Evolutionary conservation across 305 asterid species (phyloP), one percentile per base, ranked within the genome.

Genomic region (Fraxinus greggii): DNA sequence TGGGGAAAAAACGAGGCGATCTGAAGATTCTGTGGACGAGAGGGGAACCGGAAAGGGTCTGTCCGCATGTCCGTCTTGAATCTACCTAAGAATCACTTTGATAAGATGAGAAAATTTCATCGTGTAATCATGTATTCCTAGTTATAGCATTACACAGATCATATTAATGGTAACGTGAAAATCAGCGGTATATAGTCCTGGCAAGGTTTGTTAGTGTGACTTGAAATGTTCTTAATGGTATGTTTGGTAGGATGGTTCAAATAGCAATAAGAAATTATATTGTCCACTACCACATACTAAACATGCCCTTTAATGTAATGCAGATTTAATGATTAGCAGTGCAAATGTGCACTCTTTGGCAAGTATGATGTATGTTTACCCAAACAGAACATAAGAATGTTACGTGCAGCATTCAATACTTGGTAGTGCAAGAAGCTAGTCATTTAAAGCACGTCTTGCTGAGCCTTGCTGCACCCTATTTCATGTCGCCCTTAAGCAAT

Each of bases 21-120:
- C 83, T 94, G 86, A 86, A 85, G 86, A 77, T 85, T 72, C 87
- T 93, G 36, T 94, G 98, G 98, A 81, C 86, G 7, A 89, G 80
- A 78, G 97, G 98, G 29, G 98, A 93, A 83, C 97, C 97, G 10
- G 93, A 89, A 21, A 90, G 94, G 86, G 88, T 90, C 45, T 94
- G 97, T 79, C 92, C 94, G 0, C 98, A 94, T 69, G 89, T 93
- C 78, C 92, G 86, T 35, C 95, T 92, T 21, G 92, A 89, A 80
- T 86, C 94, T 7, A 72, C 81, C 36, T 86, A 81, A 78, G 92
- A 90, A 82, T 77, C 83, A 8, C 75, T 78, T 36, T 83, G 79
- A 87, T 74, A 69, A 83, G 45, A 67, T n/a, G 21, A 19, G 26
- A 24, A 72, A 36, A 12, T 67, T 77, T 8, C 65, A 12, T 9